phyloP scores from a whole-genome alignment of 306 rosid species.

The Pyrus communis region DNA sequence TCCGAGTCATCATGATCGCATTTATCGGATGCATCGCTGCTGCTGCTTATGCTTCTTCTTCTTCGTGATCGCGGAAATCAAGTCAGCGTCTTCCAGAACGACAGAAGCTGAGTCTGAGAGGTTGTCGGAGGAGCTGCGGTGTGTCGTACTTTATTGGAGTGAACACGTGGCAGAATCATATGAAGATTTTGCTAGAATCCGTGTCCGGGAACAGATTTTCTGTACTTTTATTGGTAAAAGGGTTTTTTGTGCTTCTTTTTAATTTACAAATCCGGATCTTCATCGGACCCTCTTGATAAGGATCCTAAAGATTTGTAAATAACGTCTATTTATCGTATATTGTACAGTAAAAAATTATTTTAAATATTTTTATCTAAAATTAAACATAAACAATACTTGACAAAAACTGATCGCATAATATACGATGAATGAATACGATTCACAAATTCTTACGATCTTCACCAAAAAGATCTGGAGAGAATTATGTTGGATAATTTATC shows the following conservation, averaged over 20 bases:
- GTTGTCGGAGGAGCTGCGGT: not conserved
- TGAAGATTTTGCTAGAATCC: not conserved
- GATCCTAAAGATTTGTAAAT: too few relatives aligned
- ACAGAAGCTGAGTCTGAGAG: not conserved
- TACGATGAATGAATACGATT: too few relatives aligned
- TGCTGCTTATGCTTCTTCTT: not conserved
- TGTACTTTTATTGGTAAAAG: not conserved
- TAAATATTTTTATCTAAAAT: too few relatives aligned
- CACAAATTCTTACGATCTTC: too few relatives aligned
- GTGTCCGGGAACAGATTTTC: not conserved
- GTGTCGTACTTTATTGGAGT: not conserved
- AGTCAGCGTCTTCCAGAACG: not conserved
- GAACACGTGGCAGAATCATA: slow-evolving; percentile 3
- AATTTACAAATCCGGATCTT: too few relatives aligned
- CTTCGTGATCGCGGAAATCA: not conserved
- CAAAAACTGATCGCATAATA: rapidly evolving
- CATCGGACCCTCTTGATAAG: too few relatives aligned
- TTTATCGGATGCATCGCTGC: slow-evolving; percentile 36
- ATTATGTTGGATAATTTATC: too few relatives aligned
- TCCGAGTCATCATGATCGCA: slow-evolving; percentile 45
- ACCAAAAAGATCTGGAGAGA: too few relatives aligned
- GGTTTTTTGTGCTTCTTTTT: not conserved
- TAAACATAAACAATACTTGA: too few relatives aligned
- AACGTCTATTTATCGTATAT: too few relatives aligned
- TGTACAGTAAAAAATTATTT: too few relatives aligned